Evolutionary conservation across 805 yeast genomes (phyloP).

Genomic region (Kodamaea fukazawae): DNA sequence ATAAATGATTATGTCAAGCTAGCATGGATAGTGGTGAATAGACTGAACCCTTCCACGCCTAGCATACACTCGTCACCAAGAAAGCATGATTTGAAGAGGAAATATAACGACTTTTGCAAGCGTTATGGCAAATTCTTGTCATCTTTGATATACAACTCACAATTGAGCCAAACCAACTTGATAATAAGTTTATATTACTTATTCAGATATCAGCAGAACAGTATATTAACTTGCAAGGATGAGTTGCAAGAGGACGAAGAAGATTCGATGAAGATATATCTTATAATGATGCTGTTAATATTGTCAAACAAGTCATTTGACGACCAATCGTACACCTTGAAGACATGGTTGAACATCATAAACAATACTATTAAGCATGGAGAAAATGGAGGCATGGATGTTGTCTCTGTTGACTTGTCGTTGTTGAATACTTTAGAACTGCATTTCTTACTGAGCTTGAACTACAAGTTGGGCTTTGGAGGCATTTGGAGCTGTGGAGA

Average conservation of each 20-base stretch:
- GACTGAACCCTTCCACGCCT: no score
- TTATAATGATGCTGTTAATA: slow-evolving; percentile 24
- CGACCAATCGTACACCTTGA: slow-evolving; percentile 50
- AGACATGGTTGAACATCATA: slow-evolving; percentile 41
- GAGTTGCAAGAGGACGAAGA: slow-evolving; percentile 9
- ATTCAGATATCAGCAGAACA: slow-evolving; percentile 18
- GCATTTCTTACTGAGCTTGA: slow-evolving; percentile 24
- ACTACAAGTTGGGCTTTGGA: slow-evolving; percentile 28
- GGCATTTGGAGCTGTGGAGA: slow-evolving; percentile 17
- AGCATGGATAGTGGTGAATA: slow-evolving; percentile 10
- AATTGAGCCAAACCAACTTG: slow-evolving; percentile 21
- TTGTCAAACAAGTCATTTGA: slow-evolving; percentile 44
- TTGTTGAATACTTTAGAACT: slow-evolving; percentile 28
- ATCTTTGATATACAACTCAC: slow-evolving; percentile 19
- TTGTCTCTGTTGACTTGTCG: slow-evolving; percentile 19
- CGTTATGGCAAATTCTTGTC: slow-evolving; percentile 15
- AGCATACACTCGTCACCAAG: no score
- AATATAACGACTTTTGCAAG: slow-evolving; percentile 11
- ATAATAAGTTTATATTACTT: slow-evolving; percentile 25
- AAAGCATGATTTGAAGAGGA: not conserved
- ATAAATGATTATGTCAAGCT: slow-evolving; percentile 7
- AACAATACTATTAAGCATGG: slow-evolving; percentile 10
- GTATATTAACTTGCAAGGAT: slow-evolving; percentile 7
- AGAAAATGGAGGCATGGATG: slow-evolving; percentile 2
- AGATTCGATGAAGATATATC: slow-evolving; percentile 18